Conservation (phyloP, 768 basidiomycete species). For the Podaxis pistillaris region DNA sequence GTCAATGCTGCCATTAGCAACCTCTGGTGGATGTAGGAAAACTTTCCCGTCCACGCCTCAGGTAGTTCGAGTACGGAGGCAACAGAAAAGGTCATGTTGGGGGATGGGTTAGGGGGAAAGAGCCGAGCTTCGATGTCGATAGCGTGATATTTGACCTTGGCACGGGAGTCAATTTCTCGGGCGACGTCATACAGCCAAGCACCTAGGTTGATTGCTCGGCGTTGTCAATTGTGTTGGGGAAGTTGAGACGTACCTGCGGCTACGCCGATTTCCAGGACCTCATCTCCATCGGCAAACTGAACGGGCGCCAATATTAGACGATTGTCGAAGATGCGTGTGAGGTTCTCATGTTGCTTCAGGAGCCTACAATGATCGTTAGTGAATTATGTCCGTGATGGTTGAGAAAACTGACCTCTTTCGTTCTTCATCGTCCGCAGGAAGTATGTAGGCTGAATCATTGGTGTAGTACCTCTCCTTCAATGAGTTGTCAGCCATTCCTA, state of each 20-base stretch:
- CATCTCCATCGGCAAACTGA: not conserved
- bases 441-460: not conserved
- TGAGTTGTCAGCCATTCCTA: not conserved
- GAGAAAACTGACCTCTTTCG: not conserved
- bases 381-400: not conserved
- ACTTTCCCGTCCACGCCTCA: slow-evolving; percentile 1
- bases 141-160: slow-evolving; percentile 14
- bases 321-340: not conserved
- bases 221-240: not conserved
- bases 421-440: not conserved
- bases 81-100: slow-evolving; percentile 9
- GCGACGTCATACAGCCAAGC: not conserved
- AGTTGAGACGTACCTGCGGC: not conserved
- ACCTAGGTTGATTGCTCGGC: not conserved
- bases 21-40: slow-evolving; percentile 10
- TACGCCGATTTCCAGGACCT: not conserved
- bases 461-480: not conserved
- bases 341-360: not conserved
- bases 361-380: not conserved
- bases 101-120: slow-evolving; percentile 17
- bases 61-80: slow-evolving; percentile 6
- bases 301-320: not conserved
- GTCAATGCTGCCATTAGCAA: slow-evolving; percentile 3
- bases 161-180: not conserved
- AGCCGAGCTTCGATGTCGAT: slow-evolving; percentile 21